Percentiles rank a stretch among this genome's conserved stretches.
Conservation (phyloP, 2,329 filamentous ascomycete genomes). For the Rhinocladiella similis region DNA sequence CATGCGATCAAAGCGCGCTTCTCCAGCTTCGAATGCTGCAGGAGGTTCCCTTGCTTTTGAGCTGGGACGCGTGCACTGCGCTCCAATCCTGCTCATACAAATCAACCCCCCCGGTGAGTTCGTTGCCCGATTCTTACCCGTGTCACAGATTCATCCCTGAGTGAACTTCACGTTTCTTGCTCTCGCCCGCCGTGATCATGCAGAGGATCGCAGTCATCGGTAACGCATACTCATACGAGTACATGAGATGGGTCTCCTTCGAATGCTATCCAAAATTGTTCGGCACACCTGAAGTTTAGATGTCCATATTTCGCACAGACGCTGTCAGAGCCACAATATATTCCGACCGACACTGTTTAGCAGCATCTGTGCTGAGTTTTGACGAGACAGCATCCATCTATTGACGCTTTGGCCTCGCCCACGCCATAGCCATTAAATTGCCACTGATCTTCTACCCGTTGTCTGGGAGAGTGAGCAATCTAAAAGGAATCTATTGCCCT, state of each 20-base stretch:
- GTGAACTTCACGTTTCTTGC: no score
- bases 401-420: slow-evolving; percentile 2
- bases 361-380: not conserved
- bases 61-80: not conserved
- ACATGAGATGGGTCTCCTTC: not conserved
- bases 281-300: not conserved
- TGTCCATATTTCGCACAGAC: slow-evolving; percentile 2
- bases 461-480: slow-evolving; percentile 16
- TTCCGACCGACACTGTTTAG: not conserved
- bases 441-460: not conserved
- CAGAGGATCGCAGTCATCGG: no score
- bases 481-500: slow-evolving; percentile 4
- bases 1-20: not conserved
- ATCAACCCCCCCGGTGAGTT: not conserved
- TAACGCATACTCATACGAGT: no score
- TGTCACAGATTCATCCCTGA: no score
- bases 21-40: not conserved
- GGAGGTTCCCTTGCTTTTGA: not conserved
- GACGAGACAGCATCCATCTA: slow-evolving; percentile 7
- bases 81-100: not conserved
- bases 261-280: not conserved
- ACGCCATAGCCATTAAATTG: slow-evolving; percentile 5
- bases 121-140: not conserved
- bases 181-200: no score
- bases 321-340: slow-evolving; percentile 6